A percentile compares a stretch with the other conserved stretches of the same genome.
Evolutionary conservation across 108 stramenopile genomes (phyloP).

Genomic region (Discostella stelligeroides): DNA sequence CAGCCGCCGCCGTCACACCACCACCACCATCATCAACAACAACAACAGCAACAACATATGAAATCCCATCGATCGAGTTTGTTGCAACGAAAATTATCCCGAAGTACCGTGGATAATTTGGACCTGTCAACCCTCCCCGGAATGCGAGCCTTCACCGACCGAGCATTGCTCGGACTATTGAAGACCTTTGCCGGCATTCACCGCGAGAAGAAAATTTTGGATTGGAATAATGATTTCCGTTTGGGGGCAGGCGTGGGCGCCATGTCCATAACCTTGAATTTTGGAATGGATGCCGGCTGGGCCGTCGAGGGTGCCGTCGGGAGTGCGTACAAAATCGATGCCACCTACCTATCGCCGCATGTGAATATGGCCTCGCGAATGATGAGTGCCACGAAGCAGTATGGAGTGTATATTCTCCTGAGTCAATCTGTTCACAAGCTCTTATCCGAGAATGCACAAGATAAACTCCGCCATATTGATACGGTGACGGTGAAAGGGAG

Average conservation of each 20-base stretch:
- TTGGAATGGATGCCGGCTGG: constrained; percentile 98
- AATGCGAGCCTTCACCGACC: constrained; percentile 75
- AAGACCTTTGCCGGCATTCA: constrained; percentile 83
- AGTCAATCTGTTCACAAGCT: constrained; percentile 85
- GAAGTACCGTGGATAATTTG: constrained; percentile 46
- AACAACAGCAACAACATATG: not conserved
- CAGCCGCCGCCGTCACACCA: too few species aligned
- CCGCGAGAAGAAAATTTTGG: constrained; percentile 62
- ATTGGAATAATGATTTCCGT: constrained; percentile 80
- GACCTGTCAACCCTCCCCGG: constrained; percentile 78
- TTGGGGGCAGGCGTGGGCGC: constrained; percentile 75
- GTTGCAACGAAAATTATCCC: constrained; percentile 18
- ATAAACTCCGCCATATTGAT: constrained; percentile 85
- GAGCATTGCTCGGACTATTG: constrained; percentile 80
- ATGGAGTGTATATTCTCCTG: constrained; percentile 74
- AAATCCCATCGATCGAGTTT: not conserved
- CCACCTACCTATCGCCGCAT: constrained; percentile 95
- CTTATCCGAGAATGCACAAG: constrained; percentile 63
- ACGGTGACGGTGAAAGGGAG: constrained; percentile 94
- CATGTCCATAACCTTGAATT: constrained; percentile 79
- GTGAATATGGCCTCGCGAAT: constrained; percentile 96
- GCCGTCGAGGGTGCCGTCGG: constrained; percentile 95
- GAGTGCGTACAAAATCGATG: constrained; percentile 90
- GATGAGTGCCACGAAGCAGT: constrained; percentile 92
- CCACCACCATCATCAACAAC: too few species aligned